These are phyloP conservation scores for Zoysia pacifica DNA, from an alignment of 176 grass and related monocot genomes.

Conservation along the genomic window DNA sequence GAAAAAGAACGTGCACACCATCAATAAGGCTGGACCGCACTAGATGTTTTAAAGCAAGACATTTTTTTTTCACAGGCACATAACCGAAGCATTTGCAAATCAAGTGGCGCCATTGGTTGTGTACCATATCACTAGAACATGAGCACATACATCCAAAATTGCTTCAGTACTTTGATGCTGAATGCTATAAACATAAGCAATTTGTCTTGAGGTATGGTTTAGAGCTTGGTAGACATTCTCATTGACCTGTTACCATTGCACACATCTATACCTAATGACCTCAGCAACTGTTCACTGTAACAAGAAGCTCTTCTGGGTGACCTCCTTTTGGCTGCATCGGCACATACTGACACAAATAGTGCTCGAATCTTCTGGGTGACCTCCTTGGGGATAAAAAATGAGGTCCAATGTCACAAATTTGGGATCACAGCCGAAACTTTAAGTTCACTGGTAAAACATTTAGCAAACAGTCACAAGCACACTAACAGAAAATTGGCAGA, in stretches of 20 bases:
- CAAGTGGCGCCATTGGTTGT: neutral
- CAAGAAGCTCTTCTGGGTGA: neutral
- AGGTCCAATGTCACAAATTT: neutral
- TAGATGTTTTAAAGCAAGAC: neutral
- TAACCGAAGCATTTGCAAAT: neutral
- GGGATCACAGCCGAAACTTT: constrained; percentile 1
- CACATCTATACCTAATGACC: neutral
- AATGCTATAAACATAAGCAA: constrained; percentile 1
- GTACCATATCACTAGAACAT: neutral
- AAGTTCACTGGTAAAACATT: neutral
- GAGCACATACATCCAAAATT: neutral
- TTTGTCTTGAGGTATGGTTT: neutral
- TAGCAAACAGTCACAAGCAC: constrained; percentile 1
- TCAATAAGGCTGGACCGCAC: constrained; percentile 10
- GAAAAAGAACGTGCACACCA: constrained; percentile 11
- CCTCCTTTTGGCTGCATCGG: neutral
- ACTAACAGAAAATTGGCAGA: neutral
- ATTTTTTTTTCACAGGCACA: constrained; percentile 16
- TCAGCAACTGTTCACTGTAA: neutral
- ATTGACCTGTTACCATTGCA: neutral
- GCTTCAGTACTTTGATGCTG: neutral
- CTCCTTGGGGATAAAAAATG: neutral
- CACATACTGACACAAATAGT: neutral
- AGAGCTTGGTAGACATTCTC: neutral
- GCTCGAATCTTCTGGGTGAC: too few relatives aligned